phyloP scores from a whole-genome alignment of 2,329 filamentous ascomycete species.

The Grosmannia huntii region DNA sequence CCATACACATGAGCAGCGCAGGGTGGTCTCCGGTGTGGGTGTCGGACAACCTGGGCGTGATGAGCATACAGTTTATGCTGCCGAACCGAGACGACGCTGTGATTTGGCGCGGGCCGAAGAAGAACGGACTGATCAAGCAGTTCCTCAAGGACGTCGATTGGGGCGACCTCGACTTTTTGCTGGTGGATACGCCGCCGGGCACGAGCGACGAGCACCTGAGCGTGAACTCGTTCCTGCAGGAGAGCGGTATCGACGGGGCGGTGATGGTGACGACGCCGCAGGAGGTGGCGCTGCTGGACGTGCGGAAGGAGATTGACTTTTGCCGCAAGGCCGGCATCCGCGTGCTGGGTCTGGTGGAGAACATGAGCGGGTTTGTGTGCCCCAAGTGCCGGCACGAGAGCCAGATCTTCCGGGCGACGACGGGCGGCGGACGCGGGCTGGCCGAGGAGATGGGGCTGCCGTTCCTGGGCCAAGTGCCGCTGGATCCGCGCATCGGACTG shows the following conservation, averaged over 20 bases:
- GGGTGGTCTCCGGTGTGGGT: constrained; percentile 97
- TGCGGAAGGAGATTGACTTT: constrained; percentile 95
- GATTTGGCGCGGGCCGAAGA: constrained; percentile 96
- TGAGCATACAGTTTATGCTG: constrained; percentile 98
- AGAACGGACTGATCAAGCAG: constrained; percentile 96
- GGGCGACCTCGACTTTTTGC: constrained; percentile 84
- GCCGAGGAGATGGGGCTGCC: constrained; percentile 79
- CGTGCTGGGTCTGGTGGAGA: constrained; percentile 84
- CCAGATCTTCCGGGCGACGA: constrained; percentile 84
- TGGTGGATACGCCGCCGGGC: constrained; percentile 91
- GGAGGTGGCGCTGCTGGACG: constrained; percentile 83
- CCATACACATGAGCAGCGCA: constrained; percentile 75
- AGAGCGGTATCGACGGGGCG: constrained; percentile 85
- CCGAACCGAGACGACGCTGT: constrained; percentile 88
- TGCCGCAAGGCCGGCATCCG: constrained; percentile 87
- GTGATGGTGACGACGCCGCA: constrained; percentile 91
- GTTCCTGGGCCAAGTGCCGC: constrained; percentile 77
- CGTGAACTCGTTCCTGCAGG: constrained; percentile 83
- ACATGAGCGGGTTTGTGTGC: constrained; percentile 96
- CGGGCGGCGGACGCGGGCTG: constrained; percentile 69
- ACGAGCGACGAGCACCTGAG: constrained; percentile 92
- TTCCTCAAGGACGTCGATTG: constrained; percentile 97
- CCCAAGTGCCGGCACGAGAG: constrained; percentile 73
- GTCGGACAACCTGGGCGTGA: constrained; percentile 82
- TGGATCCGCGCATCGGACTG: constrained; percentile 92